Percentiles rank a stretch among this genome's conserved stretches.
These are phyloP conservation scores for Acacia confusa DNA, from an alignment of 306 rosid genomes.

Conservation along the genomic window DNA sequence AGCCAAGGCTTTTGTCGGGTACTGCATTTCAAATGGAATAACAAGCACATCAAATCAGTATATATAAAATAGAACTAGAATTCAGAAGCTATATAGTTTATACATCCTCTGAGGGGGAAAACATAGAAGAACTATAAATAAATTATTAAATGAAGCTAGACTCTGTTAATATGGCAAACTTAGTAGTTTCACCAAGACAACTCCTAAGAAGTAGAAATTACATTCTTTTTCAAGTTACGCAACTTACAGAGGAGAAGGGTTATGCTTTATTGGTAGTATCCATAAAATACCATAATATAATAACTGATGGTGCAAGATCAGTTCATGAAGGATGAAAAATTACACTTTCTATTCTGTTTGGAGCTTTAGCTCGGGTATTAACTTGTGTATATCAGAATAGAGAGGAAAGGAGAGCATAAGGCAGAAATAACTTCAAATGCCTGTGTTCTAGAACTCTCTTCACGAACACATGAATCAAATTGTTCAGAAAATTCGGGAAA, in stretches of 20 bases:
- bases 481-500: neutral
- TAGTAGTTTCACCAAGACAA: neutral
- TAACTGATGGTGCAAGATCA: too few relatives aligned
- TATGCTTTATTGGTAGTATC: neutral
- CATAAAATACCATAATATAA: neutral
- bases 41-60: conserved; percentile 1
- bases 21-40: conserved; percentile 50
- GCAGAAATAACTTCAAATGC: neutral
- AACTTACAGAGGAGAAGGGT: neutral
- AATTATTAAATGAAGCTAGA: neutral
- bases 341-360: neutral
- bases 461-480: neutral
- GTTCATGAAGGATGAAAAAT: neutral
- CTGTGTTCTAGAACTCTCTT: neutral
- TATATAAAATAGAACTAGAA: neutral
- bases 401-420: neutral
- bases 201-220: neutral
- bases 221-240: neutral
- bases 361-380: neutral
- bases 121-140: neutral
- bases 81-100: neutral
- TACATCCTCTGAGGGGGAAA: neutral
- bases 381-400: neutral
- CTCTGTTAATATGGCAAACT: neutral
- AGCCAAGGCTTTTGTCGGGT: conserved; percentile 91